Evolutionary conservation across 1,284 basidiomycete species (phyloP).

Genomic region (Heterobasidion annosum): DNA sequence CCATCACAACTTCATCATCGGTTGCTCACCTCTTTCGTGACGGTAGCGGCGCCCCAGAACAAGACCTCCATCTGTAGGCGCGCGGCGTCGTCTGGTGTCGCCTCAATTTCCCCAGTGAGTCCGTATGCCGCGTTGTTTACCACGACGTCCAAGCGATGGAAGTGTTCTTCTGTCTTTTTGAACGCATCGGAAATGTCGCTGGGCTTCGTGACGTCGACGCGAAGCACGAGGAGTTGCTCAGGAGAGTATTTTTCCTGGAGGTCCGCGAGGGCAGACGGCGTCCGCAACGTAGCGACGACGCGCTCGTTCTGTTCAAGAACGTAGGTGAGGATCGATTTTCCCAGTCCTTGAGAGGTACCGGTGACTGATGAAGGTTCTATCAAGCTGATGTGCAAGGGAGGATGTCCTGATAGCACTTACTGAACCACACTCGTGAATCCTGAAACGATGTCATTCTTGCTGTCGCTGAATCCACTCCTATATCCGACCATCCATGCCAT

Average conservation of each 20-base stretch:
- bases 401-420: neutral
- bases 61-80: slow-evolving; percentile 21
- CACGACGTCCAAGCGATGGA: slow-evolving; percentile 29
- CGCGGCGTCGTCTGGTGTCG: slow-evolving; percentile 20
- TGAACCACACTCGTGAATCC: neutral
- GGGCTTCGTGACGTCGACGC: slow-evolving; percentile 19
- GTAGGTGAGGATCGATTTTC: slow-evolving; percentile 19
- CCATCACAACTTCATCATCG: neutral
- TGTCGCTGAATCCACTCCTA: no score
- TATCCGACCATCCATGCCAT: no score
- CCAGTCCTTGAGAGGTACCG: slow-evolving; percentile 26
- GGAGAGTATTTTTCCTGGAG: slow-evolving; percentile 9
- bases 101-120: slow-evolving; percentile 22
- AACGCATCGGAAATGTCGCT: slow-evolving; percentile 22
- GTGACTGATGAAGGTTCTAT: slow-evolving; percentile 18
- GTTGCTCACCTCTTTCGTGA: slow-evolving; percentile 14
- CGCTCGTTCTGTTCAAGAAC: slow-evolving; percentile 22
- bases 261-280: slow-evolving; percentile 8
- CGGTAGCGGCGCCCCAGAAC: slow-evolving; percentile 19
- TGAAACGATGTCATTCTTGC: neutral
- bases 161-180: slow-evolving; percentile 17
- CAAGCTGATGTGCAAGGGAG: neutral
- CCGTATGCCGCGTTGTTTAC: slow-evolving; percentile 29
- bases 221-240: slow-evolving; percentile 10
- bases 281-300: slow-evolving; percentile 17